Evolutionary conservation across 768 basidiomycete genomes (phyloP), one percentile per base, ranked within the genome.

Genomic region (Collybia sordida): DNA sequence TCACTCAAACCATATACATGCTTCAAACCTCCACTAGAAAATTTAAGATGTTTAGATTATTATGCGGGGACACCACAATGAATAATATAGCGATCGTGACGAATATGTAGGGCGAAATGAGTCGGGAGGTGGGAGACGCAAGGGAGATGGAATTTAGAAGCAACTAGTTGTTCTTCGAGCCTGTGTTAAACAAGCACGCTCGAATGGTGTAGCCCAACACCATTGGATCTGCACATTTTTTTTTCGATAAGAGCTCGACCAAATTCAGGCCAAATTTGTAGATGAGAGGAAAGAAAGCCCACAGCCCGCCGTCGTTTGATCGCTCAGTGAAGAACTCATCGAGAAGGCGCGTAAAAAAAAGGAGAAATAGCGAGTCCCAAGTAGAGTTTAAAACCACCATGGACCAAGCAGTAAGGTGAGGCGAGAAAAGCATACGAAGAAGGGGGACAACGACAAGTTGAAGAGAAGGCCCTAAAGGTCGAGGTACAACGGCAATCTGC

Each of bases 31-130:
- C 71, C 27, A 67, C 60, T 36, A 66, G 67, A 53, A 77, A 75
- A 55, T 73, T 75, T 44, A 65, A 62, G 28, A 66, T 76, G 59
- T 78, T 76, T 57, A 64, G 66, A 44, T 64, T 72, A 45, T 61
- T 76, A 14, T 78, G 75, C 54, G 74, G 74, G 22, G 68, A 68
- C 19, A 61, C 51, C 44, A 62, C 69, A 6, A 69, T 78, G 51
- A 64, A 65, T 39, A 75, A 78, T 54, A 75, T 76, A 42, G 65
- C 72, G 36, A 64, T 78, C 49, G 71, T 70, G 45, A 76, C 76
- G 50, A 75, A 64, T 43, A 77, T 66, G 71, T 76, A 73, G 73
- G 64, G 60, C 3, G 61, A 60, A 41, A 71, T 70, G 38, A 54
- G 59, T 51, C 59, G 53, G 36, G 68, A 60, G 50, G 17, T 65